These are phyloP conservation scores for Alternaria atra DNA, from an alignment of 2,329 filamentous ascomycete genomes.

Conservation along the genomic window DNA sequence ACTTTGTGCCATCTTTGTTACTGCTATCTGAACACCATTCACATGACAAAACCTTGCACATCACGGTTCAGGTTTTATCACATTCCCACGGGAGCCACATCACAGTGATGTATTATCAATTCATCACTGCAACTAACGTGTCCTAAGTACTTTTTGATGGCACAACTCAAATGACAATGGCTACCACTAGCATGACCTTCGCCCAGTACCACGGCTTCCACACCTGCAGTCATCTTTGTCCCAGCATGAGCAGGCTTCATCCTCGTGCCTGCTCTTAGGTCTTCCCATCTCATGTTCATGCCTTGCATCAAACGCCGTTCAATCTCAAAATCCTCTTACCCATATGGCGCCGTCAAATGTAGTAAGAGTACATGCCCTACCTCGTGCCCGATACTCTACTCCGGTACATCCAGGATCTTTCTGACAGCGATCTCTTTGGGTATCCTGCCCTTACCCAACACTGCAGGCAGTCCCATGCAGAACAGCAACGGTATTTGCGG, in stretches of 20 bases:
- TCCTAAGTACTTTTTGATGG: too few species aligned
- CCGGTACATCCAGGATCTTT: conserved; percentile 9
- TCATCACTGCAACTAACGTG: too few species aligned
- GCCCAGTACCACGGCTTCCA: conserved; percentile 22
- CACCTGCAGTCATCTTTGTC: conserved; percentile 24
- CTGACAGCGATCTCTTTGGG: conserved; percentile 13
- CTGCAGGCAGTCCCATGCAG: conserved; percentile 5
- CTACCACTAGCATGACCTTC: conserved; percentile 20
- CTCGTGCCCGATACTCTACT: conserved; percentile 6
- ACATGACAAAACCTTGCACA: too few species aligned
- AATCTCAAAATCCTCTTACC: neutral
- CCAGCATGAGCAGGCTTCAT: conserved; percentile 27
- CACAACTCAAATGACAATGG: conserved; percentile 20
- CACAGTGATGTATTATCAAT: too few species aligned
- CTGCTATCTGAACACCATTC: too few species aligned
- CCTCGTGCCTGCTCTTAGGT: conserved; percentile 18
- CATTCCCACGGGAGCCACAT: too few species aligned
- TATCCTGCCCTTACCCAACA: neutral
- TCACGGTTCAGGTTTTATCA: too few species aligned
- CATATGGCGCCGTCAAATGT: neutral
- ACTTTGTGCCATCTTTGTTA: too few species aligned
- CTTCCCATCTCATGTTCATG: conserved; percentile 14
- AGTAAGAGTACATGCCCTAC: neutral
- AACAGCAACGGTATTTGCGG: conserved; percentile 16
- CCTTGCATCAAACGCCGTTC: conserved; percentile 31